These are phyloP conservation scores for Populus deltoides DNA, from an alignment of 345 rosid genomes.

Conservation along the genomic window DNA sequence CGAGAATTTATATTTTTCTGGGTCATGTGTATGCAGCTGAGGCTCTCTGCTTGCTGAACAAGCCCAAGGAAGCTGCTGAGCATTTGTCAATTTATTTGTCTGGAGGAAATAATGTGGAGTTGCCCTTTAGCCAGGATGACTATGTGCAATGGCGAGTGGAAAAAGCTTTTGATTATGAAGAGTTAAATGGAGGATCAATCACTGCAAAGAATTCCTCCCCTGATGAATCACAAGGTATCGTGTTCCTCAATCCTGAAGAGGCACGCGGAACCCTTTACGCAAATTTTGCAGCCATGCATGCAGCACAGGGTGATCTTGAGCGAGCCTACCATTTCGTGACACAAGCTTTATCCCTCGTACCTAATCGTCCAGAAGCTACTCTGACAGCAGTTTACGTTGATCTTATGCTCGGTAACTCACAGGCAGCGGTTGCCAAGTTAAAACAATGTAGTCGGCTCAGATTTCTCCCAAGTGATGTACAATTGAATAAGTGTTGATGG, in stretches of 20 bases:
- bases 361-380: constrained; percentile 61
- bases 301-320: constrained; percentile 71
- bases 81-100: constrained; percentile 67
- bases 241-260: constrained; percentile 75
- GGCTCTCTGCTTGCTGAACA: constrained; percentile 86
- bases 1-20: constrained; percentile 66
- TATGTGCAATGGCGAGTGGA: constrained; percentile 54
- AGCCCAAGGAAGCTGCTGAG: constrained; percentile 71
- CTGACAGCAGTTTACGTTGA: constrained; percentile 77
- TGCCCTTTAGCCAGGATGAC: constrained; percentile 75
- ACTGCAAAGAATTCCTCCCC: constrained; percentile 31
- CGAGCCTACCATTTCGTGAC: constrained; percentile 56
- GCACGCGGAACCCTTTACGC: constrained; percentile 80
- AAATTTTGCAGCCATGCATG: constrained; percentile 64
- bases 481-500: constrained; percentile 25
- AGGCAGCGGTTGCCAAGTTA: constrained; percentile 76
- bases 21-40: constrained; percentile 88
- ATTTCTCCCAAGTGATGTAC: constrained; percentile 42
- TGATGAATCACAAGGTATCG: constrained; percentile 31
- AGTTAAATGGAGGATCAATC: constrained; percentile 44
- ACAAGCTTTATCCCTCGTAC: constrained; percentile 57
- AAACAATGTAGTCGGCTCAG: constrained; percentile 67
- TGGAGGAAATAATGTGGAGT: constrained; percentile 51
- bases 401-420: constrained; percentile 66
- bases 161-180: constrained; percentile 60